Evolutionary conservation across 805 yeast species (phyloP).

Genomic region (Metschnikowia reukaufii): DNA sequence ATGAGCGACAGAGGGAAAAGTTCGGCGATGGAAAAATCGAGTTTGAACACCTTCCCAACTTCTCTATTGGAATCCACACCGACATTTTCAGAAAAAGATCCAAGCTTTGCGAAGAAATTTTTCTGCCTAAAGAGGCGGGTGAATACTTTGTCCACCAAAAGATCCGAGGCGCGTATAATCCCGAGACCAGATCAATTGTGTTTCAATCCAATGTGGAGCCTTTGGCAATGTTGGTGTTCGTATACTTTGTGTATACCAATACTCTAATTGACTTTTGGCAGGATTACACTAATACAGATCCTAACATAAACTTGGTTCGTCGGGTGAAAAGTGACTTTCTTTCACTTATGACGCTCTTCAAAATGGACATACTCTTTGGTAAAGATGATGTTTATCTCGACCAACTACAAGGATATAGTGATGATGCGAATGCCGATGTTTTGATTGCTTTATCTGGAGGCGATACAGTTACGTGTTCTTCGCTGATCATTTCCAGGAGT

Average conservation of each 20-base stretch:
- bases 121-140: conserved; percentile 22
- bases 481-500: conserved; percentile 55
- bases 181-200: conserved; percentile 14
- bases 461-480: conserved; percentile 46
- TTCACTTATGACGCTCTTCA: conserved; percentile 20
- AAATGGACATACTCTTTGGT: conserved; percentile 16
- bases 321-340: conserved; percentile 30
- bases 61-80: conserved; percentile 37
- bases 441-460: conserved; percentile 49
- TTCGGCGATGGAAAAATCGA: conserved; percentile 38
- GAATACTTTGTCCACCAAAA: conserved; percentile 27
- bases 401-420: conserved; percentile 11
- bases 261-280: conserved; percentile 48
- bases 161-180: conserved; percentile 25
- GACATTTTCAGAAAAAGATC: conserved; percentile 34
- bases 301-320: conserved; percentile 28
- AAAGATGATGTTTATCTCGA: conserved; percentile 10
- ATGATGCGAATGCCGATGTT: conserved; percentile 38
- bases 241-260: conserved; percentile 53
- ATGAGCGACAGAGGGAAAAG: conserved; percentile 22
- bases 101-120: conserved; percentile 23
- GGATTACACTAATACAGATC: conserved; percentile 23
- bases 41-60: conserved; percentile 23
- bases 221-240: conserved; percentile 39
- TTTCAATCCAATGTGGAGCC: conserved; percentile 29